Evolutionary conservation across 2,329 filamentous ascomycete species (phyloP).

Genomic region (Xylariaceae sp.): DNA sequence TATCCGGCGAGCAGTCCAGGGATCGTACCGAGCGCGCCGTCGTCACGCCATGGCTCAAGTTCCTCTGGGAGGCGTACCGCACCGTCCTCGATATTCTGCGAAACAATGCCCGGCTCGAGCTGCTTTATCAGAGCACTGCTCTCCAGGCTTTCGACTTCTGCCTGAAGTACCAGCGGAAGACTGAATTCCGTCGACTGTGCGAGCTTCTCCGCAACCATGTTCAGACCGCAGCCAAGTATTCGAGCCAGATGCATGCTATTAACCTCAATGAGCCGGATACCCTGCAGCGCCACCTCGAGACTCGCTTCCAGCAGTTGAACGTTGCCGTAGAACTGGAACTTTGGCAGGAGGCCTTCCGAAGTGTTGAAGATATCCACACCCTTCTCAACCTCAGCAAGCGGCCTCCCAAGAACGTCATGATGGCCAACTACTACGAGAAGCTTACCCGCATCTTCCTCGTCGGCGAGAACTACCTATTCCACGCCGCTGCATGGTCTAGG

Average conservation of each 20-base stretch:
- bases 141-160: constrained; percentile 99
- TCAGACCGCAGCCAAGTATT: constrained; percentile 98
- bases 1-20: constrained; percentile 94
- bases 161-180: constrained; percentile 96
- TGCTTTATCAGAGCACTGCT: constrained; percentile 97
- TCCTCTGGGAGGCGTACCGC: constrained; percentile 98
- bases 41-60: constrained; percentile 98
- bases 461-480: constrained; percentile 99
- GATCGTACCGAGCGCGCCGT: constrained; percentile 97
- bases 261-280: constrained; percentile 98
- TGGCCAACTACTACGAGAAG: constrained; percentile 99
- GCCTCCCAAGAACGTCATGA: constrained; percentile 98
- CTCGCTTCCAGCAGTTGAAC: constrained; percentile 96
- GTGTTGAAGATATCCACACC: constrained; percentile 97
- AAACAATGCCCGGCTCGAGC: constrained; percentile 96
- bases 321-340: constrained; percentile 96
- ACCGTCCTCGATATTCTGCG: constrained; percentile 97
- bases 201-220: constrained; percentile 98
- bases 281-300: constrained; percentile 93
- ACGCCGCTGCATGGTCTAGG: constrained; percentile 92
- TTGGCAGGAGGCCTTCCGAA: constrained; percentile 99
- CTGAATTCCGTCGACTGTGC: constrained; percentile 96
- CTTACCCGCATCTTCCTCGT: constrained; percentile 97
- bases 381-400: constrained; percentile 96
- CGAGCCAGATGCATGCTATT: constrained; percentile 97